Percentiles rank a stretch among this genome's conserved stretches.
Conservation (phyloP, 768 basidiomycete species). For the Scleroderma citrinum region DNA sequence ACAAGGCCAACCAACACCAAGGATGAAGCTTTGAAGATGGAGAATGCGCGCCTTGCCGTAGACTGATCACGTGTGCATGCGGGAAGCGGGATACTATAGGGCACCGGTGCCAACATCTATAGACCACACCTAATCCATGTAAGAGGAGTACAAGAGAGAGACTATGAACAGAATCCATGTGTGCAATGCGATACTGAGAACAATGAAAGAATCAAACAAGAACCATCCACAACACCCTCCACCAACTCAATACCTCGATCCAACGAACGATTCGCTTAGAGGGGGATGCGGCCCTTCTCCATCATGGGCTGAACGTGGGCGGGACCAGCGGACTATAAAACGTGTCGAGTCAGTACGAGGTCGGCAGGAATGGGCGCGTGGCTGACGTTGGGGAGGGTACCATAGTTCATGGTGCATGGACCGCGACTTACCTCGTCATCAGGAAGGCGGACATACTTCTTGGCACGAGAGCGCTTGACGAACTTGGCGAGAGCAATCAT, state of each 20-base stretch:
- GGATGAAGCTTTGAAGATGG: no score
- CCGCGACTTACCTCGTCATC: constrained; percentile 32
- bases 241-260: no score
- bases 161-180: neutral
- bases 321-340: neutral
- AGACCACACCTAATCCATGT: neutral
- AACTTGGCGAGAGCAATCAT: constrained; percentile 29
- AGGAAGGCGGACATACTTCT: constrained; percentile 23
- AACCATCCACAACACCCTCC: neutral
- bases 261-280: neutral
- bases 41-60: no score
- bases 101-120: neutral
- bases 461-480: constrained; percentile 16
- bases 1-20: no score
- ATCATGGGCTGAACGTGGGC: neutral
- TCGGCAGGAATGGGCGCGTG: neutral
- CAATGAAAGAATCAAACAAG: neutral
- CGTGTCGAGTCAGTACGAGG: neutral
- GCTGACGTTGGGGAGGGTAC: constrained; percentile 2
- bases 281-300: neutral
- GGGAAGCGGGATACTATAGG: neutral
- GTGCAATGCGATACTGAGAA: neutral
- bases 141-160: neutral
- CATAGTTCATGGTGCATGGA: neutral
- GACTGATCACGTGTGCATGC: no score